A percentile compares a stretch with the other conserved stretches of the same genome.
These are phyloP conservation scores for Cymbopogon citratus DNA, from an alignment of 176 grass and related monocot genomes.

Conservation along the genomic window DNA sequence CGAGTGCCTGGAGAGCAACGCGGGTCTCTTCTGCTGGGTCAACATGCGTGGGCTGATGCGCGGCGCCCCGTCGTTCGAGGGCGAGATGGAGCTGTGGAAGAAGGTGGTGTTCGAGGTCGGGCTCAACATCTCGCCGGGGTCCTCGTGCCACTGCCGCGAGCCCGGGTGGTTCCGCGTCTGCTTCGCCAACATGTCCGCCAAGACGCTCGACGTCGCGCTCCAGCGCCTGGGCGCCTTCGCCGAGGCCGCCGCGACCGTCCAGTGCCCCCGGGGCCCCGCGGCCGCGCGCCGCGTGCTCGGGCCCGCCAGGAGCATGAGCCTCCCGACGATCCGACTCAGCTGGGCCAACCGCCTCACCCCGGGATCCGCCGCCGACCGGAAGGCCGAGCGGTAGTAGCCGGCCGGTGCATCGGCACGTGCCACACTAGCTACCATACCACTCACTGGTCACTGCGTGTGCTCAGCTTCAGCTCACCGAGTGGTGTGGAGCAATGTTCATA, in stretches of 20 bases:
- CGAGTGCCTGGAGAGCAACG: constrained; percentile 56
- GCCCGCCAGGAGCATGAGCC: constrained; percentile 32
- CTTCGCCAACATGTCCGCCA: constrained; percentile 87
- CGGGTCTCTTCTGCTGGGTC: constrained; percentile 93
- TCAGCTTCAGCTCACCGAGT: too few species aligned
- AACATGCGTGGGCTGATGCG: constrained; percentile 55
- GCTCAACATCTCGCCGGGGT: constrained; percentile 83
- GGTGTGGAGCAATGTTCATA: not conserved
- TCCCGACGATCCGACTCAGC: constrained; percentile 27
- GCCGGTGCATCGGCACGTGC: not conserved
- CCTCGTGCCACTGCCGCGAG: constrained; percentile 88
- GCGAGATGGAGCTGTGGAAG: constrained; percentile 92
- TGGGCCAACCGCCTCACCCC: constrained; percentile 43
- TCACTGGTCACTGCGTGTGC: too few species aligned
- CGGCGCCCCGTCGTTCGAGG: constrained; percentile 34
- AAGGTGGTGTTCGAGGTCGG: constrained; percentile 74
- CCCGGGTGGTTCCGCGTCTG: constrained; percentile 93
- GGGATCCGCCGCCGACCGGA: constrained; percentile 29
- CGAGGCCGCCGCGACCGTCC: not conserved
- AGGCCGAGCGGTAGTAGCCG: constrained; percentile 38
- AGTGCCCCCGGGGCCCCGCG: not conserved
- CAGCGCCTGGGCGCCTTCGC: constrained; percentile 51
- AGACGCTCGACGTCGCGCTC: constrained; percentile 69
- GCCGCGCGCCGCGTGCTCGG: not conserved
- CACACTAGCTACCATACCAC: too few species aligned